Evolutionary conservation across 83 land plant species (phyloP), one percentile per base, ranked within the genome.

Genomic region (Diphasiastrum complanatum): DNA sequence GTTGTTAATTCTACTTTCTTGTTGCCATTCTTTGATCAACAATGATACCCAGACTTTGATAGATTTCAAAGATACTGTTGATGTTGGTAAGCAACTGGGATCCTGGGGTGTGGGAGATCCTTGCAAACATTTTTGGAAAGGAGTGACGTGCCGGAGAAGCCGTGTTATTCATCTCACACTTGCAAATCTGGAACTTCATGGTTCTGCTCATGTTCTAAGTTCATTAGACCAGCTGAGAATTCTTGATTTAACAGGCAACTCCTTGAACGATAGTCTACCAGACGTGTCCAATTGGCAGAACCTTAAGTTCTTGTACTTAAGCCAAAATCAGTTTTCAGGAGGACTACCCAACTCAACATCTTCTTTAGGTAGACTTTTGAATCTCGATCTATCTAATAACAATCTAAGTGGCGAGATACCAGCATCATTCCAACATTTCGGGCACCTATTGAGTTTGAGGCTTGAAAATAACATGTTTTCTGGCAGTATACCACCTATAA

Each of bases 91-190:
- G n/a, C n/a, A n/a, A n/a, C n/a, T n/a, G n/a, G n/a, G n/a, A n/a
- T n/a, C n/a, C n/a, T 88, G 95, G 95, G 74, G 63, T 19, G 20
- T 68, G 24, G 16, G 55, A 14, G 53, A 78, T 45, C 70, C 78
- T 10, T 79, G 85, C 63, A n/a, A 62, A 0, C 33, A 37, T 40
- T 14, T 47, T 47, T 87, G 88, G 89, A 31, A 5, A 66, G 95
- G 89, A 10, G 78, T 88, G 34, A 49, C 73, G 46, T 88, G 95
- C 62, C 41, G 45, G 63, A 55, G 47, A 18, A 52, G 78, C 63
- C 67, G 80, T 38, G 89, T 89, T 36, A 56, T 74, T 30, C 74
- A 68, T 32, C 74, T 89, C 48, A 81, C 82, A 34, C 79, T 89
- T 56, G 76, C 76, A 24, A 55, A 38, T 46, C 57, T 74, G 26